Evolutionary conservation across 2,329 filamentous ascomycete species (phyloP).

Genomic region (Penicillium digitatum): DNA sequence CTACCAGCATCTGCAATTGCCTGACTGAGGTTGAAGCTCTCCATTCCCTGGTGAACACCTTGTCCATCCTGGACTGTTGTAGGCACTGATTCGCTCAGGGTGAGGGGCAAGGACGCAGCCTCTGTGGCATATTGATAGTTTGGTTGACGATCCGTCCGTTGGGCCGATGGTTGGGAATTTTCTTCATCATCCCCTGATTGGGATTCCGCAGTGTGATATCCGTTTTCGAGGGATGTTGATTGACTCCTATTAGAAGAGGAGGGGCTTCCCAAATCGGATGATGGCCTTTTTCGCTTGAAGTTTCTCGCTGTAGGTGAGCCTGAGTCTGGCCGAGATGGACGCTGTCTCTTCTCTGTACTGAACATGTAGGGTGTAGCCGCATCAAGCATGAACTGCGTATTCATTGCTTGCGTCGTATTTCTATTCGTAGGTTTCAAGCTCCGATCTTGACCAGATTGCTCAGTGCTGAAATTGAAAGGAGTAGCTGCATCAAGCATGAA

Average conservation of each 20-base stretch:
- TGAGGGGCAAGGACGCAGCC: slow-evolving; percentile 27
- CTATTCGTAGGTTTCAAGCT: slow-evolving; percentile 10
- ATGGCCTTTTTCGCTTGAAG: not conserved
- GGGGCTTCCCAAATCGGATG: not conserved
- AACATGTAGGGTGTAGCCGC: slow-evolving; percentile 39
- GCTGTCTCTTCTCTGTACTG: slow-evolving; percentile 29
- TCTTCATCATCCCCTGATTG: slow-evolving; percentile 1
- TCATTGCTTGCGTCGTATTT: slow-evolving; percentile 27
- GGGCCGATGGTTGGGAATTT: not conserved
- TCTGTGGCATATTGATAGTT: slow-evolving; percentile 9
- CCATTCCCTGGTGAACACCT: slow-evolving; percentile 25
- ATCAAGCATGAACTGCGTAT: slow-evolving; percentile 42
- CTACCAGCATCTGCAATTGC: slow-evolving; percentile 46
- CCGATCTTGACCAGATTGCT: not conserved
- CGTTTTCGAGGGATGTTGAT: slow-evolving; percentile 1
- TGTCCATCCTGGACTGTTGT: slow-evolving; percentile 37
- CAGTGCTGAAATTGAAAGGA: slow-evolving; percentile 38
- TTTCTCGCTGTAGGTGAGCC: not conserved
- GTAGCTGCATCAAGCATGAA: slow-evolving; percentile 41
- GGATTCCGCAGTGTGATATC: slow-evolving; percentile 7
- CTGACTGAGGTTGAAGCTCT: slow-evolving; percentile 43
- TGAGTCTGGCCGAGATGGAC: slow-evolving; percentile 6
- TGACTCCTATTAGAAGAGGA: not conserved
- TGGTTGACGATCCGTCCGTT: not conserved
- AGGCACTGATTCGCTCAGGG: slow-evolving; percentile 32